These are phyloP conservation scores for Xylaria hypoxylon DNA, from an alignment of 2,329 filamentous ascomycete species.

Conservation along the genomic window DNA sequence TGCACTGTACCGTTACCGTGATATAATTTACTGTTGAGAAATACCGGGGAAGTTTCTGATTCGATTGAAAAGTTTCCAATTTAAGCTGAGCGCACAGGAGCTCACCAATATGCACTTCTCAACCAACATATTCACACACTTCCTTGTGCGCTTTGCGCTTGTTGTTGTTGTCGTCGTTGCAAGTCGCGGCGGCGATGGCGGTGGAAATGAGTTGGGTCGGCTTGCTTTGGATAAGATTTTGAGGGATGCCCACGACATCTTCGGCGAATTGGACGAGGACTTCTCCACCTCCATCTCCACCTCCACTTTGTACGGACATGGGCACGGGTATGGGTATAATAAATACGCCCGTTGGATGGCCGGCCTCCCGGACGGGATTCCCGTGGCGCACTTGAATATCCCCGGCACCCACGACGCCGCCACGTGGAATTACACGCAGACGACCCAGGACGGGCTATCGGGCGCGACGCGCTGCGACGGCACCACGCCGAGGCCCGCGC, in stretches of 20 bases:
- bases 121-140: background rate
- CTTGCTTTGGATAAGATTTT: constrained; percentile 58
- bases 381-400: constrained; percentile 60
- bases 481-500: constrained; percentile 45
- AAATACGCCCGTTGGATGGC: constrained; percentile 59
- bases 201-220: constrained; percentile 44
- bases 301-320: constrained; percentile 18
- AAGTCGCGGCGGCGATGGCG: background rate
- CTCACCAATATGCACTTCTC: constrained; percentile 23
- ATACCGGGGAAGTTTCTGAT: constrained; percentile 1
- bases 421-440: constrained; percentile 63
- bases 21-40: background rate
- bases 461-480: constrained; percentile 56
- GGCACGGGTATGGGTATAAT: constrained; percentile 8
- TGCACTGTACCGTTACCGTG: constrained; percentile 4
- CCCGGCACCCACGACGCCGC: constrained; percentile 63
- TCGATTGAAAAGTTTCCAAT: background rate
- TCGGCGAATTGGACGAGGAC: constrained; percentile 50
- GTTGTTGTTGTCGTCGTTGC: background rate
- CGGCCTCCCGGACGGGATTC: constrained; percentile 55
- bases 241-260: constrained; percentile 56
- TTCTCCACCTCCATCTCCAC: constrained; percentile 3
- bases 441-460: constrained; percentile 55
- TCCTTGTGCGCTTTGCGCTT: constrained; percentile 2
- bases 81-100: background rate